Conservation (phyloP, 163 green algal genomes). For the Scenedesmus sp. region DNA sequence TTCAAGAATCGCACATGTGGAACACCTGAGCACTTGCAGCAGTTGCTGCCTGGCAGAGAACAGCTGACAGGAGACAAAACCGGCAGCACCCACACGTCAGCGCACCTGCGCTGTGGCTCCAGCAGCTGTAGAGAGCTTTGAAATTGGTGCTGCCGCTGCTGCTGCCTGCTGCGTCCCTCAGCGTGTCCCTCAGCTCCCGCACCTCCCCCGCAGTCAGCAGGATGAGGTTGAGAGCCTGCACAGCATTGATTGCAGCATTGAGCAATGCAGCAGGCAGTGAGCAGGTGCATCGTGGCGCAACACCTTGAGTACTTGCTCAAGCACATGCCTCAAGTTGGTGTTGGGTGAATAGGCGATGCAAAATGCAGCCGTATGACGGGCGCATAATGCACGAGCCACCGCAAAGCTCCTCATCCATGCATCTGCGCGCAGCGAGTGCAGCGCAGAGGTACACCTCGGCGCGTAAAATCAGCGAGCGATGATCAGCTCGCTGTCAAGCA, state of each 20-base stretch:
- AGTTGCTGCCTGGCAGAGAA: too few species aligned
- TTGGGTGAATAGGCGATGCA: too few species aligned
- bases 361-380: too few species aligned
- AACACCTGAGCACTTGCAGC: too few species aligned
- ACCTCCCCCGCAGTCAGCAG: conserved; percentile 93
- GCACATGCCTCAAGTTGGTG: too few species aligned
- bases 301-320: neutral
- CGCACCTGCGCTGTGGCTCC: conserved; percentile 78
- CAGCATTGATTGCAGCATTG: neutral
- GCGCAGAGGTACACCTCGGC: neutral
- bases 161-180: conserved; percentile 47
- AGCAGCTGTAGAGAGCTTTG: conserved; percentile 83
- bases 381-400: too few species aligned
- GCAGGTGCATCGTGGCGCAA: neutral
- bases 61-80: too few species aligned
- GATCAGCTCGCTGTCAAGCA: neutral
- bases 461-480: neutral
- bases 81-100: neutral
- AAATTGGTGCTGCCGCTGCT: conserved; percentile 75
- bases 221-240: conserved; percentile 94
- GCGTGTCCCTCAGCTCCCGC: conserved; percentile 58
- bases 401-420: too few species aligned
- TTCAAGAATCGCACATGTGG: too few species aligned
- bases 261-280: neutral
- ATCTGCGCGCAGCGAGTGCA: neutral